Evolutionary conservation across 2,329 filamentous ascomycete genomes (phyloP), one percentile per base, ranked within the genome.

Genomic region (Colletotrichum karsti): DNA sequence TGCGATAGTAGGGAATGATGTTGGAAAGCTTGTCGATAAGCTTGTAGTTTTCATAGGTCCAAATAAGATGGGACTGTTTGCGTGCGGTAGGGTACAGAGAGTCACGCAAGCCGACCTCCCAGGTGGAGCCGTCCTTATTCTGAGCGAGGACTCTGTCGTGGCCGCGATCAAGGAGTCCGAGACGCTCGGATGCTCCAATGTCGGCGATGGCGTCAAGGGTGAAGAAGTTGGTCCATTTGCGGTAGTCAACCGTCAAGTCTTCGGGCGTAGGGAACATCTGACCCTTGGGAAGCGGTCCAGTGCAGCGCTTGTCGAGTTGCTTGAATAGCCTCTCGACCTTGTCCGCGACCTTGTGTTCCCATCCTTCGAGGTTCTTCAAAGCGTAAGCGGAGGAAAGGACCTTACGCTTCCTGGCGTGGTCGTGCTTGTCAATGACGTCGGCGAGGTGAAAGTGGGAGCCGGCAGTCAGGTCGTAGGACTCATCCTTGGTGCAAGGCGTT

Each of bases 161-260:
- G 3, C 85, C 86, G 22, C 76, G 73, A 48, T 87, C 85, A 2
- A 88, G 78, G 68, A 87, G 84, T 1, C 84, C 83, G 2, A 88
- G 79, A n/a, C 78, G 79, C 58, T 86, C 81, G 1, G 79, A 83
- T 0, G 88, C 77, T 2, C 85, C 86, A 73, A 89, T 88, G 59
- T 88, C 84, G 15, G 83, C 85, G 56, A 88, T 88, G 3, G 85
- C 86, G 63, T 89, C 86, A 13, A 88, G 77, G 0, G 84, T 85
- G 73, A 88, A 88, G 77, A 85, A 86, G 74, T 87, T 88, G 24
- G 81, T 79, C 82, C 82, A 88, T 6, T 78, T 77, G 5, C 85
- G 82, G 61, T 83, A 85, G 71, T 88, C 84, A 18, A 88, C 77
- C 0, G 77, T 84, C 18, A 85, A 61, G 53, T 86, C 83, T 28